phyloP scores from a whole-genome alignment of 345 rosid genomes.

The Camelina neglecta region DNA sequence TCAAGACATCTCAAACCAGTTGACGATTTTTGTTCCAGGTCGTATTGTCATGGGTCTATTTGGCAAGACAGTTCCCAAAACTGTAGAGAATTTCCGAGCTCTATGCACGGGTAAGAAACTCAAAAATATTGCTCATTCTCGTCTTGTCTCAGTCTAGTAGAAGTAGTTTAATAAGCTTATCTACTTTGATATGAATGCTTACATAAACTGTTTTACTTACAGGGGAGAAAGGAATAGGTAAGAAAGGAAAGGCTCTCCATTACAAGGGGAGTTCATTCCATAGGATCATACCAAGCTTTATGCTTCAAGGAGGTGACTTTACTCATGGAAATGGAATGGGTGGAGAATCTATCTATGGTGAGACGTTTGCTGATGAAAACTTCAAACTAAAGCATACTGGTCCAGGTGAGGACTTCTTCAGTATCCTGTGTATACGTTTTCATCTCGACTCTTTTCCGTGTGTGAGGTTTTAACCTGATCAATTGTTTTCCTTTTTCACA shows the following conservation, averaged over 20 bases:
- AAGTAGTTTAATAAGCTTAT: neutral
- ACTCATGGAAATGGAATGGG: slow-evolving; percentile 94
- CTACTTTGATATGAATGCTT: slow-evolving; percentile 15
- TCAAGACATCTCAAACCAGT: neutral
- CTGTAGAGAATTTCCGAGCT: slow-evolving; percentile 97
- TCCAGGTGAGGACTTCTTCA: slow-evolving; percentile 57
- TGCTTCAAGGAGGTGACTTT: slow-evolving; percentile 94
- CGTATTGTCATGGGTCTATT: slow-evolving; percentile 88
- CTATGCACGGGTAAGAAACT: slow-evolving; percentile 76
- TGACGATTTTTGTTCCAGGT: slow-evolving; percentile 51
- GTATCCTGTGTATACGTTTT: neutral
- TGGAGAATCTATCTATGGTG: slow-evolving; percentile 95
- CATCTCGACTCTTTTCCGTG: neutral
- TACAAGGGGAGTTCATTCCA: slow-evolving; percentile 84
- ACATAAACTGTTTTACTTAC: slow-evolving; percentile 17
- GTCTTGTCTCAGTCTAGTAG: neutral
- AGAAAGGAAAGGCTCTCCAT: slow-evolving; percentile 87
- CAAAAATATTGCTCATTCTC: slow-evolving; percentile 1
- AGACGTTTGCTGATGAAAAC: slow-evolving; percentile 92
- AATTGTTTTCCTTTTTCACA: slow-evolving; percentile 31
- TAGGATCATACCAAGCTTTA: slow-evolving; percentile 92
- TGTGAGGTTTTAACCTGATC: neutral
- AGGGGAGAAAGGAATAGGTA: slow-evolving; percentile 93
- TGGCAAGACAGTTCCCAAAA: slow-evolving; percentile 95
- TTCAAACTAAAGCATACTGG: slow-evolving; percentile 96